A percentile compares a stretch with the other conserved stretches of the same genome.
Conservation (phyloP, 106 monocot species). For the Iris macrosiphon region DNA sequence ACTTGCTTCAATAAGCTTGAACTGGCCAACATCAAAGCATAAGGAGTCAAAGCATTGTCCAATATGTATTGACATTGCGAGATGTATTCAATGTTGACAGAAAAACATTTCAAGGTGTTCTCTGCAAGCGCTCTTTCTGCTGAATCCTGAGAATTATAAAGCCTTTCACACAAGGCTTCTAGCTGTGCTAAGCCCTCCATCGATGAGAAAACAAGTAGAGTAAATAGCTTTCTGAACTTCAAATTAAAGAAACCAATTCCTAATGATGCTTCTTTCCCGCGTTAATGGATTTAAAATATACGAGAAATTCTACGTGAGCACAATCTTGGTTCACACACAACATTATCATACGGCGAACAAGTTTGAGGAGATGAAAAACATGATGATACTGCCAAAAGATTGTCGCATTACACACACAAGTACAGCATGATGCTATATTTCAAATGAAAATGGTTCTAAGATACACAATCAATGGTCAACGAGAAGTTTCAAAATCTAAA, state of each 20-base stretch:
- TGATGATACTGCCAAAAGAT: constrained; percentile 25
- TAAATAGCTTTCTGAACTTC: constrained; percentile 23
- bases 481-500: constrained; percentile 32
- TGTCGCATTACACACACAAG: constrained; percentile 48
- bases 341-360: constrained; percentile 25
- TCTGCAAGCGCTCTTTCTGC: constrained; percentile 91
- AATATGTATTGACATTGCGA: constrained; percentile 95
- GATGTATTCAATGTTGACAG: constrained; percentile 90
- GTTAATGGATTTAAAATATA: constrained; percentile 28
- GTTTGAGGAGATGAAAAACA: constrained; percentile 36
- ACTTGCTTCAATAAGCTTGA: constrained; percentile 99
- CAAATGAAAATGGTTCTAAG: constrained; percentile 42
- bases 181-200: constrained; percentile 99
- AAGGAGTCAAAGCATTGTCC: constrained; percentile 96
- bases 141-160: constrained; percentile 95
- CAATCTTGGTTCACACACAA: constrained; percentile 28
- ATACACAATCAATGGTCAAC: constrained; percentile 59
- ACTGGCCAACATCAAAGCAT: constrained; percentile 99
- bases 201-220: constrained; percentile 14
- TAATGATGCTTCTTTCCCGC: constrained; percentile 38
- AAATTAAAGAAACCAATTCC: constrained; percentile 26
- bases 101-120: constrained; percentile 93
- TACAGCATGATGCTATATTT: constrained; percentile 54
- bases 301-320: constrained; percentile 24
- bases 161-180: constrained; percentile 93